These are phyloP conservation scores for Calonectria naviculata DNA, from an alignment of 2,329 filamentous ascomycete genomes.

Conservation along the genomic window DNA sequence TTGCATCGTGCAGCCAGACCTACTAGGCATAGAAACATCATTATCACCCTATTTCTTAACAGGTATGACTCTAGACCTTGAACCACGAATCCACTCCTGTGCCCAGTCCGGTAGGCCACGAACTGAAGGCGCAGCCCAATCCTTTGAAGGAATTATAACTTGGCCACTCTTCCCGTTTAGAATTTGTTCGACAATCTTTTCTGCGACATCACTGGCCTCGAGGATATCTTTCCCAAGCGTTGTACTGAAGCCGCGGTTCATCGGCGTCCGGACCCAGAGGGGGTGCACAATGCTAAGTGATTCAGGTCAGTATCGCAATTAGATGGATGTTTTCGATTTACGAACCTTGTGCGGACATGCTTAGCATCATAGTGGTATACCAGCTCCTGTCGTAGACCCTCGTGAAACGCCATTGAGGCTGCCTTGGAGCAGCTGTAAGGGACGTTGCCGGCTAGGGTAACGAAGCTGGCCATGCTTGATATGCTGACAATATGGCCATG, in stretches of 20 bases:
- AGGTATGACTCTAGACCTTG: background rate
- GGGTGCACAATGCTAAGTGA: conserved; percentile 1
- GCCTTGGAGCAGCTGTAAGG: conserved; percentile 74
- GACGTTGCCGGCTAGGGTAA: conserved; percentile 67
- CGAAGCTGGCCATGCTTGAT: conserved; percentile 70
- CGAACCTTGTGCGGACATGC: conserved; percentile 65
- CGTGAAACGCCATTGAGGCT: conserved; percentile 71
- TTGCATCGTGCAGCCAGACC: too few relatives aligned
- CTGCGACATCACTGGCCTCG: background rate
- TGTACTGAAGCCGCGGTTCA: background rate
- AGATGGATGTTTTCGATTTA: background rate
- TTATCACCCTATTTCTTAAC: background rate
- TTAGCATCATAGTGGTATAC: conserved; percentile 66
- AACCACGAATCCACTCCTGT: conserved; percentile 2
- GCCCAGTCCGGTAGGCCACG: background rate
- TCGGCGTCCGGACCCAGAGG: background rate
- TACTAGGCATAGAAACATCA: too few relatives aligned
- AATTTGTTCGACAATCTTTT: background rate
- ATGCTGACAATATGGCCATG: conserved; percentile 78
- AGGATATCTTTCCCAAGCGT: background rate
- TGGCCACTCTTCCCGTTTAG: background rate
- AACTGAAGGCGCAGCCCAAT: background rate
- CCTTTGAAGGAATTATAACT: background rate
- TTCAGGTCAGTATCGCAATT: background rate
- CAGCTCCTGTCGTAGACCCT: conserved; percentile 67